These are phyloP conservation scores for Skeletonema costatum DNA, from an alignment of 108 stramenopile genomes.

Conservation along the genomic window DNA sequence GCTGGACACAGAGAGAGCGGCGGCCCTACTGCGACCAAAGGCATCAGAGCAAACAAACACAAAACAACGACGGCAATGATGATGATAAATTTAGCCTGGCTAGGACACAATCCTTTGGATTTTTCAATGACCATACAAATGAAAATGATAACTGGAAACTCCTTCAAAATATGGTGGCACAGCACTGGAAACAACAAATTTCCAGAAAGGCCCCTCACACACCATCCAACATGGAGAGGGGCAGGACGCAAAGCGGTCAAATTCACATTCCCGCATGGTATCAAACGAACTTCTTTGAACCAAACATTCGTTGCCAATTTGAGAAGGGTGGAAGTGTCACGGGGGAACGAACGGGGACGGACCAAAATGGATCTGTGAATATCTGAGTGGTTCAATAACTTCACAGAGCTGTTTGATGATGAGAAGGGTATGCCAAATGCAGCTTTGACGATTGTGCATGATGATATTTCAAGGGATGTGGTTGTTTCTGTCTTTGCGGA, in stretches of 20 bases:
- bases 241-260: background rate
- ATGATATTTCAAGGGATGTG: no score
- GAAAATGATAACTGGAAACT: background rate
- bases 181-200: background rate
- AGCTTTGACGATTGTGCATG: no score
- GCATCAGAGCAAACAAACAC: no score
- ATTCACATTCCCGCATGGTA: constrained; percentile 5
- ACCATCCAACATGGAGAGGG: background rate
- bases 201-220: background rate
- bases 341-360: constrained; percentile 23
- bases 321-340: constrained; percentile 8
- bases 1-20: no score
- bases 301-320: constrained; percentile 45
- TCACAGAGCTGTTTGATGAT: no score
- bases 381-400: no score
- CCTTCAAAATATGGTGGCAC: background rate
- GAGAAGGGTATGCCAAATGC: no score
- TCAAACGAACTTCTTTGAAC: constrained; percentile 51
- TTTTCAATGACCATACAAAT: constrained; percentile 9
- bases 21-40: no score
- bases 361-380: constrained; percentile 61
- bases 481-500: no score
- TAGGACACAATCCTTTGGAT: background rate
- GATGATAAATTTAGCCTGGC: background rate
- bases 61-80: no score